Conservation (phyloP, 768 basidiomycete genomes). For the Gloeopeniophorella convolvens region DNA sequence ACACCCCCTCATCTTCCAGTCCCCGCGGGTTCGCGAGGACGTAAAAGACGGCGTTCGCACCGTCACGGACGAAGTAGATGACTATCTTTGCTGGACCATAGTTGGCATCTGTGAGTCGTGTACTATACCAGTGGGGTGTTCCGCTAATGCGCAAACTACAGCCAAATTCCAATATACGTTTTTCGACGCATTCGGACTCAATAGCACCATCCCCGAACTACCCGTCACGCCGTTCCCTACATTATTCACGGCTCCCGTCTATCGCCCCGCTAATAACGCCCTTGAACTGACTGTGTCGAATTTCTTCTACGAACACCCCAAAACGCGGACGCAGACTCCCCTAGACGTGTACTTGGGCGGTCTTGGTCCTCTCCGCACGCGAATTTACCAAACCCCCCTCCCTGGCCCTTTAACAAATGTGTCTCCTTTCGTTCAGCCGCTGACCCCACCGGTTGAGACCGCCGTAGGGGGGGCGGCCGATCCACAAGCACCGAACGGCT, state of each 20-base stretch:
- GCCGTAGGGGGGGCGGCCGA: slow-evolving; percentile 8
- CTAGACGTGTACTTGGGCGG: slow-evolving; percentile 87
- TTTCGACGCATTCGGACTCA: slow-evolving; percentile 83
- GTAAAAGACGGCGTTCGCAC: slow-evolving; percentile 68
- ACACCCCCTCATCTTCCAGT: slow-evolving; percentile 73
- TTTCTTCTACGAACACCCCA: slow-evolving; percentile 77
- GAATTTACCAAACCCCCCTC: slow-evolving; percentile 67
- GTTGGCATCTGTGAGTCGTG: slow-evolving; percentile 79
- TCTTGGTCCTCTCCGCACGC: slow-evolving; percentile 75
- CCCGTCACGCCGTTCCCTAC: slow-evolving; percentile 90
- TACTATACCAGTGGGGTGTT: slow-evolving; percentile 6
- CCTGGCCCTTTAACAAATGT: slow-evolving; percentile 63
- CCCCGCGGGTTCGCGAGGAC: slow-evolving; percentile 77
- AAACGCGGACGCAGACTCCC: slow-evolving; percentile 55
- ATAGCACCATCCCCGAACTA: slow-evolving; percentile 64
- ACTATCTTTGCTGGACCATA: slow-evolving; percentile 94
- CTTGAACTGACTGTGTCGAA: slow-evolving; percentile 83
- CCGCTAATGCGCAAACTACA: slow-evolving; percentile 29
- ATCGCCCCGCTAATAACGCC: slow-evolving; percentile 62
- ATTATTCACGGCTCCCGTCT: slow-evolving; percentile 71
- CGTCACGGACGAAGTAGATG: slow-evolving; percentile 86
- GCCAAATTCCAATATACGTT: slow-evolving; percentile 95
- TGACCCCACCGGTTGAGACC: slow-evolving; percentile 29
- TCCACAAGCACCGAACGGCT: slow-evolving; percentile 10
- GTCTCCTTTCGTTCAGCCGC: slow-evolving; percentile 50